Evolutionary conservation across 805 yeast species (phyloP).

Genomic region (Candida tibetensis): DNA sequence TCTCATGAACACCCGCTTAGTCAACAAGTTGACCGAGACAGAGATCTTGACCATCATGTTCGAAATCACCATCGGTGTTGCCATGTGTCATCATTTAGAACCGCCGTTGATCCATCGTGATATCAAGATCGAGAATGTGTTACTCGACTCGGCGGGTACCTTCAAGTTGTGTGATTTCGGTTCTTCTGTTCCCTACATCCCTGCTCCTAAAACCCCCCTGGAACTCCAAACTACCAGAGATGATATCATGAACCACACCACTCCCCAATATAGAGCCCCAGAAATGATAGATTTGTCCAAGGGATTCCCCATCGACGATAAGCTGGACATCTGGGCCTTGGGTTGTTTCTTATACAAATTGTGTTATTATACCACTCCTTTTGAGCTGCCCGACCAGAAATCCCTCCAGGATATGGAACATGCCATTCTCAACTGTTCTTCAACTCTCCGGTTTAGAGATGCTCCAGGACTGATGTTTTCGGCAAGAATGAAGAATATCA

Average conservation of each 20-base stretch:
- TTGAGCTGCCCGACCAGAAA: constrained; percentile 50
- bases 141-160: constrained; percentile 54
- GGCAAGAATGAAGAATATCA: constrained; percentile 59
- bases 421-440: constrained; percentile 58
- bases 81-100: constrained; percentile 68
- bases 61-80: constrained; percentile 69
- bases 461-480: constrained; percentile 48
- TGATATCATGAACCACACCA: constrained; percentile 74
- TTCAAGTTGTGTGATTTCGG: constrained; percentile 83
- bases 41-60: constrained; percentile 69
- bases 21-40: constrained; percentile 60
- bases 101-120: constrained; percentile 79
- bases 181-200: constrained; percentile 62
- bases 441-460: constrained; percentile 47
- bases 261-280: constrained; percentile 83
- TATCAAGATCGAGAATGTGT: constrained; percentile 78
- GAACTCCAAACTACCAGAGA: constrained; percentile 60
- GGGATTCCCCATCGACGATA: constrained; percentile 73
- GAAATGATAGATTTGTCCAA: constrained; percentile 76
- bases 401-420: constrained; percentile 46
- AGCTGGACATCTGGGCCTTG: constrained; percentile 82
- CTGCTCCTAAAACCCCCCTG: constrained; percentile 60
- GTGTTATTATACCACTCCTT: constrained; percentile 81
- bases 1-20: constrained; percentile 71
- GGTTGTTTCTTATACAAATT: constrained; percentile 76